A percentile compares a stretch with the other conserved stretches of the same genome.
These are phyloP conservation scores for Euphorbia corollata DNA, from an alignment of 441 rosid genomes.

Conservation along the genomic window DNA sequence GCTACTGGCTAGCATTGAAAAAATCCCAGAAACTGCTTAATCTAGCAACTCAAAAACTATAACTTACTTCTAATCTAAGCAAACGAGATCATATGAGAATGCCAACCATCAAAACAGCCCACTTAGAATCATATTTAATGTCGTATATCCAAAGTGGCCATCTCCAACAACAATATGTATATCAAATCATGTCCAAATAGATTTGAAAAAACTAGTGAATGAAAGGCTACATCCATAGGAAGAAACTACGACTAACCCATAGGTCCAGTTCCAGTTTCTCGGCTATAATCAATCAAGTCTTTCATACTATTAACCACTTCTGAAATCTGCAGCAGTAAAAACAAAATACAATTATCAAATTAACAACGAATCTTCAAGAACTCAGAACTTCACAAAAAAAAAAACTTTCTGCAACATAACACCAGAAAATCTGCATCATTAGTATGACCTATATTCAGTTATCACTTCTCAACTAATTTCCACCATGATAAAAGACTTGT, in stretches of 20 bases:
- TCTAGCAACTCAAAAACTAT: background rate
- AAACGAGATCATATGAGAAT: background rate
- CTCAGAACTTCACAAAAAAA: background rate
- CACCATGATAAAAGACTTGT: background rate
- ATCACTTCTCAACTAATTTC: constrained; percentile 1
- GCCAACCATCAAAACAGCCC: background rate
- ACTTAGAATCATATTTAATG: background rate
- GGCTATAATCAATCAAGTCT: constrained; percentile 94
- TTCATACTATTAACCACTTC: constrained; percentile 99
- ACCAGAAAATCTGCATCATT: background rate
- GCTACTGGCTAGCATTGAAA: background rate
- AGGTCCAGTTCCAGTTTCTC: constrained; percentile 82
- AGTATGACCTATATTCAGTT: background rate
- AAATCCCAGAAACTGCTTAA: background rate
- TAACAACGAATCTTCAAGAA: background rate
- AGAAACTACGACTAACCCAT: constrained; percentile 55
- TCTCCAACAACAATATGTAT: background rate
- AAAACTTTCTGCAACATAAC: background rate
- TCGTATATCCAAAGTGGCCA: background rate
- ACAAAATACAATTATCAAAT: background rate
- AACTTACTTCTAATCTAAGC: background rate
- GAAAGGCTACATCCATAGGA: background rate
- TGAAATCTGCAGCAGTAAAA: constrained; percentile 64
- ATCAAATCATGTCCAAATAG: background rate
- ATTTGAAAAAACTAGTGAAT: background rate